These are phyloP conservation scores for Entophlyctis luteolus DNA, from an alignment of 192 early-diverging fungal genomes.

Conservation along the genomic window DNA sequence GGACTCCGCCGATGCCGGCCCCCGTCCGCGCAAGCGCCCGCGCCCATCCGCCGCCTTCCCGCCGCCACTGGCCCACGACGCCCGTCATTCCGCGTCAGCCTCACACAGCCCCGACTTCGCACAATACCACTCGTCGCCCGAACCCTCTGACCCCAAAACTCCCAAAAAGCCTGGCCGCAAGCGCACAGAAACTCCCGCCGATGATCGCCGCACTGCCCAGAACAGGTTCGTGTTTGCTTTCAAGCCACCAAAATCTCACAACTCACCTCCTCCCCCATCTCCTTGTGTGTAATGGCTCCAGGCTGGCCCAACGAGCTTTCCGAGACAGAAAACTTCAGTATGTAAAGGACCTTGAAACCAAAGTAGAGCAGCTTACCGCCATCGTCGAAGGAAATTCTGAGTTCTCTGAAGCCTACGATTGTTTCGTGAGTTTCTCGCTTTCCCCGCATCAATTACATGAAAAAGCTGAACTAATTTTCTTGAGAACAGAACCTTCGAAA, in stretches of 20 bases:
- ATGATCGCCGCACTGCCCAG: slow-evolving; percentile 9
- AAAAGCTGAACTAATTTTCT: neutral
- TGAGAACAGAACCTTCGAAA: neutral
- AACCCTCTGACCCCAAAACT: neutral
- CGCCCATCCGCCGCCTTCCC: too few species aligned
- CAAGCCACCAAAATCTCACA: neutral
- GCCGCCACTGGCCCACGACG: too few species aligned
- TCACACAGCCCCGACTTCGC: too few species aligned
- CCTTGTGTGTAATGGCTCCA: neutral
- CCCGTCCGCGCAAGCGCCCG: too few species aligned
- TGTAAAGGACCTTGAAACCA: slow-evolving; percentile 9
- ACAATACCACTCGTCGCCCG: too few species aligned
- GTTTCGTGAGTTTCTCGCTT: too few species aligned
- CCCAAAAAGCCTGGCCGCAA: slow-evolving; percentile 3
- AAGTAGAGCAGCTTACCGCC: slow-evolving; percentile 2
- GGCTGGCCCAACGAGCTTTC: slow-evolving; percentile 10
- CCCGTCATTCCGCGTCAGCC: too few species aligned
- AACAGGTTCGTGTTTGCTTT: neutral
- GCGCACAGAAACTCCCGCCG: neutral
- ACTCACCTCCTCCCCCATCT: neutral
- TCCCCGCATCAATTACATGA: too few species aligned
- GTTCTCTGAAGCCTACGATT: neutral
- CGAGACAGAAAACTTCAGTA: slow-evolving; percentile 18
- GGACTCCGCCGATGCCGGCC: too few species aligned
- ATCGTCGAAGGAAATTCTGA: slow-evolving; percentile 1